Base-by-base conservation (phyloP, 805 yeast genomes). In the Wickerhamomyces sydowiorum region DNA sequence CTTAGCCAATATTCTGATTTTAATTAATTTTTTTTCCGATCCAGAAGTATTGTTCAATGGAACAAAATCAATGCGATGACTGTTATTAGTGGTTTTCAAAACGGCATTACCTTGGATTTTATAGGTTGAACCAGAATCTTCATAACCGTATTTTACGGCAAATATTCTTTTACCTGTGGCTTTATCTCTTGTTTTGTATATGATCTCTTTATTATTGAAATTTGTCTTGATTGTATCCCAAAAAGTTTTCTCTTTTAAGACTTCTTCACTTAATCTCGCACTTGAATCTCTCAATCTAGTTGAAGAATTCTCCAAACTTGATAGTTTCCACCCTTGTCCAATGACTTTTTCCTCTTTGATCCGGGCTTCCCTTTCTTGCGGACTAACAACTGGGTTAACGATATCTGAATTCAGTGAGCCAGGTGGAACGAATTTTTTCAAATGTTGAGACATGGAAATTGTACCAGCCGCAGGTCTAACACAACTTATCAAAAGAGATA, bases 71-170 rank as follows among this genome's bases (percentile, higher is more conserved):
- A 86, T 76, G 19, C 66, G 64, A 20, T 58, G 49, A 6, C 47
- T 49, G 44, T 55, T 53, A 1, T 53, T 47, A 25, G 73, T 63
- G 42, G 81, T 78, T 37, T 78, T 73, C 47, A 89, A 63, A 0
- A 84, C 60, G 0, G 95, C 97, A 34, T 82, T 63, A 2, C 97
- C 97, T 48, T 75, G 73, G 51, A 62, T 63, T 44, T 65, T 67
- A 53, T 78, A 87, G 18, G 69, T 75, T 1, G 96, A 86, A 0
- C 98, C 99, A 0, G 95, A 80, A 60, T 90, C 97, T 15, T 84
- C 90, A 64, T 77, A 91, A 0, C 98, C 98, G 56, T 85, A 93
- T 53, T 86, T 87, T 29, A 91, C 83, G 4, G 91, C 95, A 34
- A 90, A 72, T 2, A 71, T 66, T 43, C 65, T 66, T 9, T 78